These are phyloP conservation scores for Bryopsis sp. DNA, from an alignment of 139 green algal species.

Conservation along the genomic window DNA sequence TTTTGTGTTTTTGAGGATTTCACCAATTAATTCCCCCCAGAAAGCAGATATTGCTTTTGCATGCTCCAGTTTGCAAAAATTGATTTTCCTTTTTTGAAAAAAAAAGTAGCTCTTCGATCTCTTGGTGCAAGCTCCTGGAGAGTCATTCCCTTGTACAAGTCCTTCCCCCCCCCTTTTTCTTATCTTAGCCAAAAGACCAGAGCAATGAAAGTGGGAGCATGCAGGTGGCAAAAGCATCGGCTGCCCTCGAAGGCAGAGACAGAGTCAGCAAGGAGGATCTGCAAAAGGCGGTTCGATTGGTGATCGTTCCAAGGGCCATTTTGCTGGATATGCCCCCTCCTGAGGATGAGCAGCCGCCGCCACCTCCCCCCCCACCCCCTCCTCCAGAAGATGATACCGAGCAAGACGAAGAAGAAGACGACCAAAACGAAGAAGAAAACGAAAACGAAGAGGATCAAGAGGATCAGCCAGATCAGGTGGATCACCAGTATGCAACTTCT, in stretches of 20 bases:
- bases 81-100: not conserved
- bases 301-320: constrained; percentile 83
- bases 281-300: constrained; percentile 84
- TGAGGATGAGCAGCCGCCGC: constrained; percentile 61
- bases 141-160: too few species aligned
- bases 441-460: constrained; percentile 7
- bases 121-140: too few species aligned
- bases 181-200: too few species aligned
- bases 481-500: not conserved
- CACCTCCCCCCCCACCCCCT: constrained; percentile 76
- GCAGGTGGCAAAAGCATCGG: constrained; percentile 65
- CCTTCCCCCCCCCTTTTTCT: too few species aligned
- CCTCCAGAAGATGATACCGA: constrained; percentile 46
- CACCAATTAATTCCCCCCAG: too few species aligned
- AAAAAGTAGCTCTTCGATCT: not conserved
- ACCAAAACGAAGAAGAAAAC: constrained; percentile 28
- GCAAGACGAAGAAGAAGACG: constrained; percentile 34
- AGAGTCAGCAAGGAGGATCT: constrained; percentile 88
- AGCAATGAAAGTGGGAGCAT: not conserved
- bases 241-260: constrained; percentile 79
- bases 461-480: constrained; percentile 22
- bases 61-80: too few species aligned
- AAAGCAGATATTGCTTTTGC: too few species aligned
- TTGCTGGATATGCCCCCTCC: constrained; percentile 51
- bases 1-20: too few species aligned